Conservation (phyloP, 345 rosid species). For the Citrus inodora region DNA sequence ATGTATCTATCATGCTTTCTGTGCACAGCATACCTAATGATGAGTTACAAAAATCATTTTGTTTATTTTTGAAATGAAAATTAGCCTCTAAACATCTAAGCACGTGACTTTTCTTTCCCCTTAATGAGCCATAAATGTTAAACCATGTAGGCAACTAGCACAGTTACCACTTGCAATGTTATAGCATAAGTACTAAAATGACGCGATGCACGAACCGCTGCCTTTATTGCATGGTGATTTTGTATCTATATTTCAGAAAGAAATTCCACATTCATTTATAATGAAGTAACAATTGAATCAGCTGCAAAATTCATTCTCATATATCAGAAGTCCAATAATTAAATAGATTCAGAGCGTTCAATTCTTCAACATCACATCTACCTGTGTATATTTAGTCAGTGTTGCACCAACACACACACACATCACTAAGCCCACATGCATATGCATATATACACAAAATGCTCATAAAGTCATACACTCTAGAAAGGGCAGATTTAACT, state of each 20-base stretch:
- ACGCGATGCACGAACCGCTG: neutral
- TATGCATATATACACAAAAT: neutral
- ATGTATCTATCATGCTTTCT: neutral
- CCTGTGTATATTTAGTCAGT: neutral
- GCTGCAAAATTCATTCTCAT: neutral
- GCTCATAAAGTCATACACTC: neutral
- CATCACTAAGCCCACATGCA: neutral
- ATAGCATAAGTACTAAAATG: neutral
- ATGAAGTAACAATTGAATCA: neutral
- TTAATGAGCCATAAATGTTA: neutral
- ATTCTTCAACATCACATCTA: neutral
- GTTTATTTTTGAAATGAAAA: neutral
- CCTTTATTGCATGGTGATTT: neutral
- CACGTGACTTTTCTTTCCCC: neutral
- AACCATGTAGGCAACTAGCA: neutral
- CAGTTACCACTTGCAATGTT: neutral
- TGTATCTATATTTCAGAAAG: neutral
- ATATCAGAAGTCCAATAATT: conserved; percentile 3
- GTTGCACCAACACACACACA: neutral
- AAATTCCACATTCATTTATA: neutral
- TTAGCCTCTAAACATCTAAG: neutral
- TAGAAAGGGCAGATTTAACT: neutral
- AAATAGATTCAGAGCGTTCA: neutral
- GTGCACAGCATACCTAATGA: neutral
- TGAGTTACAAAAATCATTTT: neutral